Evolutionary conservation across 305 asterid genomes (phyloP).

Genomic region (Solanum hybrid): DNA sequence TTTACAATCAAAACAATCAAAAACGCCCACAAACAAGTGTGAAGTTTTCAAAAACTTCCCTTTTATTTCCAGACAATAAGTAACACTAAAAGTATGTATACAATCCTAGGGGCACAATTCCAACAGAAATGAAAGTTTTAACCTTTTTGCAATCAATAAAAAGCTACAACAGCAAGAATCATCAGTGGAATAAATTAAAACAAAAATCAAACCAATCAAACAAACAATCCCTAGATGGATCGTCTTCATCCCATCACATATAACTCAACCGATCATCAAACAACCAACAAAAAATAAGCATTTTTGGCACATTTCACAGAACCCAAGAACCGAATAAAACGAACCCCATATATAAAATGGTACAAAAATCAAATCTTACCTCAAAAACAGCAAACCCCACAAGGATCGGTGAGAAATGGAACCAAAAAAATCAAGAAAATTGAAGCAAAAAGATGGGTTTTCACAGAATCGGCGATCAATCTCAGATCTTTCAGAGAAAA

Average conservation of each 20-base stretch:
- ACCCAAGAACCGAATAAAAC: not conserved
- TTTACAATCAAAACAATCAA: not conserved
- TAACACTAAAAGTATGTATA: not conserved
- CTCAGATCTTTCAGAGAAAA: conserved; percentile 32
- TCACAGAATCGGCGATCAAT: conserved; percentile 27
- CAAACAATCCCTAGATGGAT: not conserved
- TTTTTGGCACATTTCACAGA: conserved; percentile 3
- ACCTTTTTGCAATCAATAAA: not conserved
- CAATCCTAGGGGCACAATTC: not conserved
- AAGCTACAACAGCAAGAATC: not conserved
- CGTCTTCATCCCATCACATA: not conserved
- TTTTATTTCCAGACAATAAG: not conserved
- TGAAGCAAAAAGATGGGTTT: conserved; percentile 1
- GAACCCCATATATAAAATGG: not conserved
- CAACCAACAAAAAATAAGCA: conserved; percentile 5
- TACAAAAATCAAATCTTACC: conserved; percentile 26
- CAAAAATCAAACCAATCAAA: not conserved
- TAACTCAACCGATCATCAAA: conserved; percentile 12
- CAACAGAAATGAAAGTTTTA: not conserved
- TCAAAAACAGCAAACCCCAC: conserved; percentile 17
- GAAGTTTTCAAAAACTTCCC: not conserved
- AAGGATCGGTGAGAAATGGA: conserved; percentile 24
- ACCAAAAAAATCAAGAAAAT: not conserved
- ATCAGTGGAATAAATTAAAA: not conserved
- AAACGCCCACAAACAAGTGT: not conserved